These are phyloP conservation scores for Meira nashicola DNA, from an alignment of 1,284 basidiomycete species.

Conservation along the genomic window DNA sequence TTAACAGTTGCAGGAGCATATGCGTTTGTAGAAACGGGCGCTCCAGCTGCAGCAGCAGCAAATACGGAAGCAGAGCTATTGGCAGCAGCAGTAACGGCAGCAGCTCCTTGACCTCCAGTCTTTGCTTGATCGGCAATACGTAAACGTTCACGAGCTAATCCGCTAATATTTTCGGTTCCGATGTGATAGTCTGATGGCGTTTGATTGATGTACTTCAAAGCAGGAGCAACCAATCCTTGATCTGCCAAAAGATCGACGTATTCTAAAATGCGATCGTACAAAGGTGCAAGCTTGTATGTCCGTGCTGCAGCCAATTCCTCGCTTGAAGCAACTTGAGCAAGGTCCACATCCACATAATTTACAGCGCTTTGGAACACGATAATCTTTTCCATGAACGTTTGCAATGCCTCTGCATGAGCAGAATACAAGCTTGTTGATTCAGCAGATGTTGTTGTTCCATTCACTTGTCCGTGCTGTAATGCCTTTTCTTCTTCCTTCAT, in stretches of 20 bases:
- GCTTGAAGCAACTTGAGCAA: constrained; percentile 58
- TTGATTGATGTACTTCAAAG: constrained; percentile 72
- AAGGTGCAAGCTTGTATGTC: constrained; percentile 73
- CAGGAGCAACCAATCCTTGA: constrained; percentile 81
- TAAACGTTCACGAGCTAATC: constrained; percentile 19
- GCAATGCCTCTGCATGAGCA: constrained; percentile 79
- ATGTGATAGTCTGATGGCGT: constrained; percentile 72
- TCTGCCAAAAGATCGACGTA: constrained; percentile 87
- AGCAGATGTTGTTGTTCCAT: constrained; percentile 19
- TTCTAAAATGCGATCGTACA: constrained; percentile 92
- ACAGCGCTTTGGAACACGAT: constrained; percentile 87
- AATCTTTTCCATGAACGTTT: constrained; percentile 95
- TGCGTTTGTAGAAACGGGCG: constrained; percentile 17
- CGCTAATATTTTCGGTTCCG: neutral
- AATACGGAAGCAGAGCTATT: neutral
- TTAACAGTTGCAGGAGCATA: constrained; percentile 7
- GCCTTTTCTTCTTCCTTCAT: constrained; percentile 73
- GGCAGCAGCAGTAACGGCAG: constrained; percentile 12
- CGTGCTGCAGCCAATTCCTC: constrained; percentile 59
- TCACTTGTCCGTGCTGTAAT: constrained; percentile 20
- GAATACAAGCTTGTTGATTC: constrained; percentile 59
- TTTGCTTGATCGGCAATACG: constrained; percentile 32
- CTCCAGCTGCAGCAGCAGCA: constrained; percentile 19
- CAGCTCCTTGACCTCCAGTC: constrained; percentile 19
- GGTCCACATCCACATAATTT: constrained; percentile 76